These are phyloP conservation scores for Coniochaeta hoffmannii DNA, from an alignment of 2,329 filamentous ascomycete species.

Conservation along the genomic window DNA sequence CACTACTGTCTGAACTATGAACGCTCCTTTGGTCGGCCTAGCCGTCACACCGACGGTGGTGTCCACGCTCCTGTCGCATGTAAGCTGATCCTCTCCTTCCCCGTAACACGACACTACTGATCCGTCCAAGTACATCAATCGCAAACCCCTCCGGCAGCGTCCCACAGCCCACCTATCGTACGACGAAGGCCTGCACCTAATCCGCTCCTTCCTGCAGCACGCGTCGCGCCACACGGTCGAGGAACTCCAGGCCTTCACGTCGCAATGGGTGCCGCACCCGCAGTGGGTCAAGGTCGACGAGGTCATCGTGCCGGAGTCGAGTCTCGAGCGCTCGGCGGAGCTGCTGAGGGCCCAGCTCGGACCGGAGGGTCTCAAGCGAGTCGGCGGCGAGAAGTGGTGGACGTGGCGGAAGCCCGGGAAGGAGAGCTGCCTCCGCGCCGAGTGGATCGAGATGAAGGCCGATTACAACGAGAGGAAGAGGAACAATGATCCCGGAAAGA, in stretches of 20 bases:
- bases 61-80: constrained; percentile 80
- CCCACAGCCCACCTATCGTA: constrained; percentile 90
- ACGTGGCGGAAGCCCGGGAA: constrained; percentile 62
- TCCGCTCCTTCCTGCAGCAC: constrained; percentile 78
- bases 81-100: constrained; percentile 33
- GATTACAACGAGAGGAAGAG: constrained; percentile 69
- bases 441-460: constrained; percentile 94
- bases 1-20: constrained; percentile 35
- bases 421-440: constrained; percentile 57
- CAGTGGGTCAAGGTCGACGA: constrained; percentile 78
- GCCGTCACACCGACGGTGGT: constrained; percentile 85
- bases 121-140: constrained; percentile 64
- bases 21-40: constrained; percentile 72
- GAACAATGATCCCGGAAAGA: constrained; percentile 50
- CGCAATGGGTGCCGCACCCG: constrained; percentile 85
- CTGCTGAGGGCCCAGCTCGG: constrained; percentile 70
- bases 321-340: constrained; percentile 59
- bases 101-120: neutral
- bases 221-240: constrained; percentile 87
- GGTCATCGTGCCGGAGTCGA: constrained; percentile 55
- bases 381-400: constrained; percentile 86
- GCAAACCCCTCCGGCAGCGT: constrained; percentile 65
- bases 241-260: constrained; percentile 84
- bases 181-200: constrained; percentile 81
- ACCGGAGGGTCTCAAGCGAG: constrained; percentile 59